Base-by-base conservation (phyloP, 108 stramenopile genomes). In the Nitzschia palea region DNA sequence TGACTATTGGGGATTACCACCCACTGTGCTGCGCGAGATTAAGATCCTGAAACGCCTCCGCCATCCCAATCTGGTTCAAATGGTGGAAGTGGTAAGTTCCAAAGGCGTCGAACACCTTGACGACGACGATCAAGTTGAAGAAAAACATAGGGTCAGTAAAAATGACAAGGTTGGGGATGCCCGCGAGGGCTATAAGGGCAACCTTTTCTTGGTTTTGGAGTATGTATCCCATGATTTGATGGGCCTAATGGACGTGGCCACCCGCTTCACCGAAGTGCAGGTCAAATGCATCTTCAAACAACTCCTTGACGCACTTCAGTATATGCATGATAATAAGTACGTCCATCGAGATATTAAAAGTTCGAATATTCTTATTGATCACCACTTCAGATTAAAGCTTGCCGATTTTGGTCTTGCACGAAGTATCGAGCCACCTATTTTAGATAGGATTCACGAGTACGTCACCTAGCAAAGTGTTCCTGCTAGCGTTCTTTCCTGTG, bases 361-460 rank as follows among this genome's bases (percentile, higher is more conserved):
- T 34, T 86, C 90, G 32, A 98, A 98, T 83, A 82, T 98, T 55
- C 80, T 98, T 55, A 85, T 97, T 44, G 93, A 92, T 47, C 76
- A 76, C 25, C 61, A 78, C 30, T 89, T 79, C 74, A 74, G 84
- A 52, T 62, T 95, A 40, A 97, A 97, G 67, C 75, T 98, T 35
- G 94, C 94, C 30, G 94, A 96, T 73, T 96, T 95, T 80, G 96
- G 95, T 12, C 71, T 95, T 27, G 93, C 93, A 40, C 74, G 86
- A 25, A 71, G 70, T 56, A 76, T 86, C 58, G 83, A 84, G 43
- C 83, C 83, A 47, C 79, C 83, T 32, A 70, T 84, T 50, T 45
- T 84, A 67, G 78, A 80, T 67, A 80, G 72, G 40, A 55, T 80
- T 34, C 70, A 81, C 37, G 76, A 83, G 76, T 73, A 81, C 72